These are phyloP conservation scores for Fraxinus dipetala DNA, from an alignment of 305 asterid species.

Conservation along the genomic window DNA sequence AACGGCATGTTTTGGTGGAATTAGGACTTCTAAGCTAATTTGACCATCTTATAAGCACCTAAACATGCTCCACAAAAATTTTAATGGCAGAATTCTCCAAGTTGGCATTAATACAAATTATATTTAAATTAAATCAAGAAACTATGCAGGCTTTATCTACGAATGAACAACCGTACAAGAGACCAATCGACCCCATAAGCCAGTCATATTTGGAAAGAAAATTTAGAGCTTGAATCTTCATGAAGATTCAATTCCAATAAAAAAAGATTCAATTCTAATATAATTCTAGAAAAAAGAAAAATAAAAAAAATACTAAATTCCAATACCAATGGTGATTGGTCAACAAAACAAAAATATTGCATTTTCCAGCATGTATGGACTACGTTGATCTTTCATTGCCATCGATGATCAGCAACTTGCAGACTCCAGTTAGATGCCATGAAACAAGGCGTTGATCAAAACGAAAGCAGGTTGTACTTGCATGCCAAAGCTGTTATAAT, in stretches of 20 bases:
- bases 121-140: background rate
- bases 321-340: background rate
- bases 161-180: background rate
- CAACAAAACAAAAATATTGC: background rate
- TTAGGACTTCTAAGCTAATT: background rate
- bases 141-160: background rate
- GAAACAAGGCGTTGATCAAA: background rate
- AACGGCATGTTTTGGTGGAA: background rate
- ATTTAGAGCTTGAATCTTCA: background rate
- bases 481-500: background rate
- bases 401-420: background rate
- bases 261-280: background rate
- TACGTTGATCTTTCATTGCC: background rate
- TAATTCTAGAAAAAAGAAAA: background rate
- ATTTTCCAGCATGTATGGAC: background rate
- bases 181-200: background rate
- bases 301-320: background rate
- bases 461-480: background rate
- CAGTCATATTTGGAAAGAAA: background rate
- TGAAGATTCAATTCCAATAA: background rate
- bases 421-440: background rate
- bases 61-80: background rate
- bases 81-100: background rate
- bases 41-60: background rate
- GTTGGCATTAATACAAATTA: background rate